Base-by-base conservation (phyloP, 352 stramenopile genomes). In the Hyaloperonospora arabidopsidis region DNA sequence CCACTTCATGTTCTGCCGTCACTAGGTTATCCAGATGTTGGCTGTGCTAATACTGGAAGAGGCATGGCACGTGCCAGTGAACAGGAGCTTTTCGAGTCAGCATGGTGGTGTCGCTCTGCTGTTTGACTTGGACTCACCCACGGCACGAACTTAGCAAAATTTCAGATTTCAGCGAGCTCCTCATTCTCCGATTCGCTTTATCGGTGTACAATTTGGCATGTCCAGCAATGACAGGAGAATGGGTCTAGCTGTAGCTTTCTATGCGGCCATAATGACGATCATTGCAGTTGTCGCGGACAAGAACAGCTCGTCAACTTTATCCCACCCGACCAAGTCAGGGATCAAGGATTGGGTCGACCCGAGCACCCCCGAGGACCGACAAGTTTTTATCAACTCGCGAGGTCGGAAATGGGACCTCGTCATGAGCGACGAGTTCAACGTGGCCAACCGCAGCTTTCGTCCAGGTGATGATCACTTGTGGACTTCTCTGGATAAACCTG, bases 381-480 rank as follows among this genome's bases (percentile, higher is more conserved):
- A 75, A 32, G 65, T 41, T 19, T 76, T 68, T 55, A 57, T 25
- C 1, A 66, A 17, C 7, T 80, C 77, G 10, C 75, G 76, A n/a
- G 81, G 78, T 25, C 65, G 80, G 17, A 45, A 45, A 34, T 86
- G 74, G 70, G 45, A 82, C 17, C 60, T 91, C 8, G 65, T 82
- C 36, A 87, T 88, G 70, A 87, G 70, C 40, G 77, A 88, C 55
- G 70, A 84, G 50, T 83, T 87, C 35, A 87, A 84, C 60, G 59
- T 51, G 12, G 32, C 80, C 0, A 74, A 76, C 32, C 66, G 66
- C 15, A 68, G 50, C 32, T 97, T 98, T 66, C 46, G 67, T 54
- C 84, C 96, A 34, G 93, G 90, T 14, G 56, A 75, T 12, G 93
- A 98, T 69, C 87, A 93, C 17, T 58, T 86, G 21, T 98, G 90